Evolutionary conservation across 2,329 filamentous ascomycete species (phyloP).

Genomic region (Neopestalotiopsis clavispora): DNA sequence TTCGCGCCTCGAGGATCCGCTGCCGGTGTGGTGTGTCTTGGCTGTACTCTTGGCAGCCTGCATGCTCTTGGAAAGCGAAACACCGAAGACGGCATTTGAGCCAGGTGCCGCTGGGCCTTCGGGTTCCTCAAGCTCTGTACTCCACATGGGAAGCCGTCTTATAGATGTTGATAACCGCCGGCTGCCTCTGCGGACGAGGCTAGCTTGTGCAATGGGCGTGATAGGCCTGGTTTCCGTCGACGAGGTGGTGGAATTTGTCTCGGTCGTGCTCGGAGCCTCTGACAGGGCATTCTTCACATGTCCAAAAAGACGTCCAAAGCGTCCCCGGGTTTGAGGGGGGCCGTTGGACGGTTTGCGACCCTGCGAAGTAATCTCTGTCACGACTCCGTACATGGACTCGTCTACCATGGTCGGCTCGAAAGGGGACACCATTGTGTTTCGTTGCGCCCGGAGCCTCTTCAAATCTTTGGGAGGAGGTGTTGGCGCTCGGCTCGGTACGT

Average conservation of each 20-base stretch:
- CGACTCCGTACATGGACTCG: conserved; percentile 27
- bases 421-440: conserved; percentile 30
- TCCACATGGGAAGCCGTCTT: conserved; percentile 38
- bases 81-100: conserved; percentile 43
- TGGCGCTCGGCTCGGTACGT: conserved; percentile 34
- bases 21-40: conserved; percentile 42
- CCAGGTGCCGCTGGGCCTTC: conserved; percentile 25
- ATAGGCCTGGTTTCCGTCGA: conserved; percentile 26
- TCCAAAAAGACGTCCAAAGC: conserved; percentile 30
- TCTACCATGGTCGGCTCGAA: conserved; percentile 26
- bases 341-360: conserved; percentile 13
- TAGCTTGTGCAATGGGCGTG: conserved; percentile 34
- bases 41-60: conserved; percentile 43
- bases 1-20: conserved; percentile 40
- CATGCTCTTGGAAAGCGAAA: conserved; percentile 45
- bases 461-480: conserved; percentile 38
- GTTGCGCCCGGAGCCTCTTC: conserved; percentile 33
- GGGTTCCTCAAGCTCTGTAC: conserved; percentile 31
- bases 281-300: conserved; percentile 31
- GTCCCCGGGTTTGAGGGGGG: conserved; percentile 8
- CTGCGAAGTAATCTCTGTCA: conserved; percentile 32
- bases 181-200: conserved; percentile 34
- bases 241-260: conserved; percentile 30
- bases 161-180: conserved; percentile 38
- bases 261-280: conserved; percentile 26